Conservation (phyloP, 2,329 filamentous ascomycete species). For the Trichoderma lentiforme region DNA sequence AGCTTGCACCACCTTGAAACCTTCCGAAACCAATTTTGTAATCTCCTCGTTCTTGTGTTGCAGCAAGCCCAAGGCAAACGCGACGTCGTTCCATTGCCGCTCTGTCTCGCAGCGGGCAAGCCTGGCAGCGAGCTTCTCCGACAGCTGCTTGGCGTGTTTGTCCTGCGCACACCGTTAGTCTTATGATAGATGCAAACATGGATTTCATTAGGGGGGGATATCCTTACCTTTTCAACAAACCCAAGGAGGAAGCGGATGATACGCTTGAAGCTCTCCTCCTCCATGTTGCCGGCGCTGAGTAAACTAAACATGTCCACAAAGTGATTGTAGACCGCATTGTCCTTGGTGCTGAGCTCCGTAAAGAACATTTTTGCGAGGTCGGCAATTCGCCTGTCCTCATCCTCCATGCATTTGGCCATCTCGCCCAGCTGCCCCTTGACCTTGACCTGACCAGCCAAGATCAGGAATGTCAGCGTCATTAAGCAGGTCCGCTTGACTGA, state of each 20-base stretch:
- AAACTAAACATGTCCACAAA: constrained; percentile 99
- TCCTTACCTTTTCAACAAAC: constrained; percentile 90
- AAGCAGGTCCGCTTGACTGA: constrained; percentile 96
- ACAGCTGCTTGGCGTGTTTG: constrained; percentile 92
- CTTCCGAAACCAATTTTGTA: constrained; percentile 68
- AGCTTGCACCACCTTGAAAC: constrained; percentile 69
- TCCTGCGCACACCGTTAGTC: constrained; percentile 56
- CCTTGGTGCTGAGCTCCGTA: constrained; percentile 92
- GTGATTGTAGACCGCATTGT: constrained; percentile 98
- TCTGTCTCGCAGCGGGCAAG: constrained; percentile 85
- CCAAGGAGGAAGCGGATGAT: constrained; percentile 91
- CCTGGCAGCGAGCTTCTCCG: constrained; percentile 86
- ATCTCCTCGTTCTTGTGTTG: constrained; percentile 95
- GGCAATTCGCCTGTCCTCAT: constrained; percentile 89
- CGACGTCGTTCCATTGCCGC: constrained; percentile 95
- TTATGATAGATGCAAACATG: background rate
- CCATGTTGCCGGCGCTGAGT: constrained; percentile 77
- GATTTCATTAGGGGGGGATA: background rate
- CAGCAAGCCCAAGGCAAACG: constrained; percentile 82
- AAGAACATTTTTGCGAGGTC: constrained; percentile 98
- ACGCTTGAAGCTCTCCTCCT: constrained; percentile 79
- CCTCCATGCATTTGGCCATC: constrained; percentile 98
- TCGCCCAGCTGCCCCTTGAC: constrained; percentile 97
- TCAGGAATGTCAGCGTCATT: constrained; percentile 97
- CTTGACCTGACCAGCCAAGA: constrained; percentile 96